Base-by-base conservation (phyloP, 441 rosid genomes). In the Viola pubescens region DNA sequence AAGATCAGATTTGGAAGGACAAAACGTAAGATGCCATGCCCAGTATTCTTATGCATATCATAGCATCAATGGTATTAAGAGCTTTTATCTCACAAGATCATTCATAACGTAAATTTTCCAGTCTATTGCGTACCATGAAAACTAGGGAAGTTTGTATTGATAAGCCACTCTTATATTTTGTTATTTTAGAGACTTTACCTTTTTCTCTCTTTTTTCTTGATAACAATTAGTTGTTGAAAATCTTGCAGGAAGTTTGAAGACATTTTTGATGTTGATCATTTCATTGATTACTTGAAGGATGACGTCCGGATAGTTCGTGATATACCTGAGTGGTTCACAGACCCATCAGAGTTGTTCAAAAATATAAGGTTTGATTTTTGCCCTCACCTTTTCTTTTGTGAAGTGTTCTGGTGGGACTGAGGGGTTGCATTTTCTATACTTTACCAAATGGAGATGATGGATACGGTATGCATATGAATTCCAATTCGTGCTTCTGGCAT, bases 1-100 rank as follows among this genome's bases (percentile, higher is more conserved):
- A 94, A 76, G 98, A 94, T 72, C 98, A 94, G 74, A 94, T 94
- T 67, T 89, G 98, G 98, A 89, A 94, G 70, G 98, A 94, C 75
- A 96, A 88, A 74, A 94, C 98, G 96, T 94, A 72, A 75, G 89
- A 68, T 26, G 4, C 56, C 55, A 60, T 39, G 52, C 38, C 48
- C 52, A 7, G 48, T 12, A 19, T 19, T 40, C 8, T 61, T 40
- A 26, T 55, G 51, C 59, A 9, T 43, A 37, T 47, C 13, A 2
- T 19, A 49, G 10, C 14, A 42, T 11, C 37, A 14, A 60, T 54
- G 12, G 11, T 58, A 8, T 53, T 39, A 6, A 10, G 41, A 52
- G 52, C 44, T 56, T 51, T 11, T 58, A 7, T 56, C 54, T 59
- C 37, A 3, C n/a, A 34, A 48, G 11, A 8, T 60, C 10, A 43